A percentile compares a stretch with the other conserved stretches of the same genome.
phyloP scores from a whole-genome alignment of 2,329 filamentous ascomycete genomes.

The Aspergillus versicolor region DNA sequence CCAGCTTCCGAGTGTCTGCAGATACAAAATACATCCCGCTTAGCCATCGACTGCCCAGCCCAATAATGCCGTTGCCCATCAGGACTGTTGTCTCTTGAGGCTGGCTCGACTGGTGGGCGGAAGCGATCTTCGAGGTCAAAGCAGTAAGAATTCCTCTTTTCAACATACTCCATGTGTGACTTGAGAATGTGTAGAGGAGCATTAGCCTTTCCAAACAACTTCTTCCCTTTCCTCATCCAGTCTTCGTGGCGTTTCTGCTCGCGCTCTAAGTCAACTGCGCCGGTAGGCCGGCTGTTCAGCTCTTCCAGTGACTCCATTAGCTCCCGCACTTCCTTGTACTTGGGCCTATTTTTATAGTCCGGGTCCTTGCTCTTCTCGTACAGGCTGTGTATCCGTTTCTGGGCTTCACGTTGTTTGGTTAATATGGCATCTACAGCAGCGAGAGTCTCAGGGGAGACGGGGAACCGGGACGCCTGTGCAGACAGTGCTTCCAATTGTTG shows the following conservation, averaged over 20 bases:
- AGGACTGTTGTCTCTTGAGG: slow-evolving; percentile 76
- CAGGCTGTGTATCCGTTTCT: slow-evolving; percentile 80
- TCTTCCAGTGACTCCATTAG: slow-evolving; percentile 84
- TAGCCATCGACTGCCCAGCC: slow-evolving; percentile 49
- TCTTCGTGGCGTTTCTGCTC: slow-evolving; percentile 95
- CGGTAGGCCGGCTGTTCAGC: slow-evolving; percentile 86
- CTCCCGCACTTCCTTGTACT: slow-evolving; percentile 85
- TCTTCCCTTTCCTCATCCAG: slow-evolving; percentile 98
- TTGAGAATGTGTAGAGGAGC: slow-evolving; percentile 94
- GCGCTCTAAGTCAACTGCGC: slow-evolving; percentile 88
- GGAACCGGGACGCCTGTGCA: slow-evolving; percentile 74
- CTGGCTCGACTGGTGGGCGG: slow-evolving; percentile 84
- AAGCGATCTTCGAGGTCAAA: slow-evolving; percentile 90
- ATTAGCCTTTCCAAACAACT: slow-evolving; percentile 96
- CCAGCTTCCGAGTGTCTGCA: slow-evolving; percentile 90
- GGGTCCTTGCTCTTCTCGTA: slow-evolving; percentile 73
- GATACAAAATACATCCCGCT: slow-evolving; percentile 91
- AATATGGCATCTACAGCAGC: slow-evolving; percentile 84
- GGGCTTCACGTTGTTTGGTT: slow-evolving; percentile 92
- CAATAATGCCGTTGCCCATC: slow-evolving; percentile 39
- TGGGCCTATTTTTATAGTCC: slow-evolving; percentile 76
- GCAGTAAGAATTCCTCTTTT: slow-evolving; percentile 84
- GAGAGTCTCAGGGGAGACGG: slow-evolving; percentile 79
- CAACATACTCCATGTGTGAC: slow-evolving; percentile 88
- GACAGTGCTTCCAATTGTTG: slow-evolving; percentile 91